Evolutionary conservation across 257 asterid species (phyloP).

Genomic region (Lantana camara): DNA sequence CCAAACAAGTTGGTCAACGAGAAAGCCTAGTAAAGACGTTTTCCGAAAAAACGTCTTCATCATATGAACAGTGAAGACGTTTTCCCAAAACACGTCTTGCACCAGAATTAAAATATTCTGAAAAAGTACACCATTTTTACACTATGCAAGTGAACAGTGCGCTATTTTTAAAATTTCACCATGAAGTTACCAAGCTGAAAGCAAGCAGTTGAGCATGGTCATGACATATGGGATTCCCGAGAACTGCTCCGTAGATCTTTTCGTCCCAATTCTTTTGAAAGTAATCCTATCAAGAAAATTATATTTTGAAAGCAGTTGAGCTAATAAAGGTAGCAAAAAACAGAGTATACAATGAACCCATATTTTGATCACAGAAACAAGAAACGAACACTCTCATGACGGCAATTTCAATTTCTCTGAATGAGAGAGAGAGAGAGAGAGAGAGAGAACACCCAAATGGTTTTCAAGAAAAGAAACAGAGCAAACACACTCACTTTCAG

Average conservation of each 20-base stretch:
- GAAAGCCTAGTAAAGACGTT: too few relatives aligned
- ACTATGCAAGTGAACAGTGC: too few relatives aligned
- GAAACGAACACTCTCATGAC: not conserved
- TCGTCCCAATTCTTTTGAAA: slow-evolving; percentile 65
- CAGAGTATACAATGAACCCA: not conserved
- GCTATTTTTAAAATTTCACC: too few relatives aligned
- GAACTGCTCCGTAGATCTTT: slow-evolving; percentile 67
- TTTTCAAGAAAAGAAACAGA: too few relatives aligned
- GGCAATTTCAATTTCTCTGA: not conserved
- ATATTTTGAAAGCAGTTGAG: slow-evolving; percentile 1
- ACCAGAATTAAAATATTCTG: too few relatives aligned
- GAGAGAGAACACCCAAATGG: not conserved
- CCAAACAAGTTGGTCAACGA: too few relatives aligned
- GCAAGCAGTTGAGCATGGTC: slow-evolving; percentile 90
- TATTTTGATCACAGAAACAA: not conserved
- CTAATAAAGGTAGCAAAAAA: not conserved
- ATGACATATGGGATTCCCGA: slow-evolving; percentile 86
- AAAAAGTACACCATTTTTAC: too few relatives aligned
- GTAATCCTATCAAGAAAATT: slow-evolving; percentile 54
- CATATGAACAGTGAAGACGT: too few relatives aligned
- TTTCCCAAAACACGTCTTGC: too few relatives aligned
- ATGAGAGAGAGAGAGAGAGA: too few relatives aligned
- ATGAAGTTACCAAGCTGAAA: slow-evolving; percentile 63
- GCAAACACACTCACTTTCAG: not conserved
- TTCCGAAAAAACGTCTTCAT: too few relatives aligned